Evolutionary conservation across 163 green algal genomes (phyloP), one percentile per base, ranked within the genome.

Genomic region (Scenedesmus sp.): DNA sequence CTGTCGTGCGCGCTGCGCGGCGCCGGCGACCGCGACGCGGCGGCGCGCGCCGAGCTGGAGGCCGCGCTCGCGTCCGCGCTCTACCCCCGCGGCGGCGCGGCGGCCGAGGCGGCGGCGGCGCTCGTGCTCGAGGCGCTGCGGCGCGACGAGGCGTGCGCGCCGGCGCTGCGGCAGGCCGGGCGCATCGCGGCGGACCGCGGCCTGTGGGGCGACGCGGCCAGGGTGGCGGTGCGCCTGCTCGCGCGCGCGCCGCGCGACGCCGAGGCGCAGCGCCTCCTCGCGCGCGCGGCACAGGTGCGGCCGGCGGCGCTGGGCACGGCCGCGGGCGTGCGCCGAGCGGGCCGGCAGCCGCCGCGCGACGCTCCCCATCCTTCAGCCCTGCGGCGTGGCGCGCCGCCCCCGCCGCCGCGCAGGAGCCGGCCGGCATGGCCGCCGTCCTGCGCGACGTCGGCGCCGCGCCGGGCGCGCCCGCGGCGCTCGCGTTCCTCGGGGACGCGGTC

Each of bases 401-500:
- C 47, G 33, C 31, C 31, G 11, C 1, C 4, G 5, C 39, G 34
- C 34, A 60, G 39, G 51, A 67, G 2, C 57, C 58, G 45, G 74
- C 57, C 29, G 75, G 70, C 31, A 47, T 84, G 63, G 33, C 75
- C 24, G 51, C 64, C 14, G 42, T 84, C 56, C 26, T 69, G 15
- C 36, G 24, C 29, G 65, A 84, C 53, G 11, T 86, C 28, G 11
- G 42, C 70, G 56, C 33, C 26, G n/a, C 11, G 24, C 17, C 64
- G 1, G 50, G 47, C 29, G 45, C 29, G 58, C 28, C 54, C 22
- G 72, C 81, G 13, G 86, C 86, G 15, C 77, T 88, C 33, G 83
- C 81, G 0, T 94, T 92, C 67, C 29, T 93, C 15, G 88, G 87
- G 3, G 87, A 75, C 5, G 75, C 60, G 48, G 70, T 92, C 31